Evolutionary conservation across 495 filamentous ascomycete species (phyloP).

Genomic region (Apodospora peruviana): DNA sequence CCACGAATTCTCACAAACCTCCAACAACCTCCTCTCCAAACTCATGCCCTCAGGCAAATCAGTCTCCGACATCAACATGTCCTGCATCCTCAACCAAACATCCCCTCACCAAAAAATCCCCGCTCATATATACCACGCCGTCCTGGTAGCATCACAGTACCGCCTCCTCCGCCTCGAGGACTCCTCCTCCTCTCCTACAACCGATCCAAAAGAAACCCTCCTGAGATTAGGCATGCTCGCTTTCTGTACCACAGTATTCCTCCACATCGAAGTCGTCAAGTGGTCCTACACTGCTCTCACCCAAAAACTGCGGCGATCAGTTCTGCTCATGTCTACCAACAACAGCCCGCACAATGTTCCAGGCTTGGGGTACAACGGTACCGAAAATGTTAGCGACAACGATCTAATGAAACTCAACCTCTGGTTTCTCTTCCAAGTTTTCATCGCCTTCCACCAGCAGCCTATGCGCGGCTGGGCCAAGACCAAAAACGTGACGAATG

Average conservation of each 20-base stretch:
- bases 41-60: no score
- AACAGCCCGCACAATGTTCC: background rate
- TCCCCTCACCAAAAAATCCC: no score
- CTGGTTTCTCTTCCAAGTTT: constrained; percentile 14
- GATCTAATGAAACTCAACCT: background rate
- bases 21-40: constrained; percentile 10
- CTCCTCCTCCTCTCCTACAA: no score
- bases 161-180: constrained; percentile 11
- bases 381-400: background rate
- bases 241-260: constrained; percentile 10
- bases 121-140: constrained; percentile 7
- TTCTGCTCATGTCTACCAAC: no score
- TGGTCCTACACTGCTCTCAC: constrained; percentile 6
- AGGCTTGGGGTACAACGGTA: background rate
- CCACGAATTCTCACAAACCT: constrained; percentile 7
- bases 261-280: constrained; percentile 7
- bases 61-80: no score
- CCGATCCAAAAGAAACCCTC: background rate
- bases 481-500: no score
- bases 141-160: constrained; percentile 13
- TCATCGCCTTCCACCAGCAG: constrained; percentile 8
- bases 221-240: constrained; percentile 15
- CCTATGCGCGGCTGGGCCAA: no score
- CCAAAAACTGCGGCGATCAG: constrained; percentile 1
- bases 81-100: no score